Conservation (phyloP, 257 asterid genomes). For the Petrea volubilis region DNA sequence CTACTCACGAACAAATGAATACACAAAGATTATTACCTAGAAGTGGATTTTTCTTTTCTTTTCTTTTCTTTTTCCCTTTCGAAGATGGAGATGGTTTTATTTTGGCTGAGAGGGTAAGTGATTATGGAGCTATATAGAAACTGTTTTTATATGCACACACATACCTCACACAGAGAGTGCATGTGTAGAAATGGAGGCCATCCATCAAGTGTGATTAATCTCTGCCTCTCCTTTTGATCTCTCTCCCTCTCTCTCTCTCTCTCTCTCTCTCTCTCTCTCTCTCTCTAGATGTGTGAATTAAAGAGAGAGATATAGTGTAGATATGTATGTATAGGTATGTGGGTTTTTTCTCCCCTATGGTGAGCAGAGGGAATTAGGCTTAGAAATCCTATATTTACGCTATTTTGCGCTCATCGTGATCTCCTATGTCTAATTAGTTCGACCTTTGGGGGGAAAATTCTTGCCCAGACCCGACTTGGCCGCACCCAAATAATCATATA, state of each 20-base stretch:
- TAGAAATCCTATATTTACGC: conserved; percentile 19
- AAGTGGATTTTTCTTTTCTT: not conserved
- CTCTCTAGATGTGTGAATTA: not conserved
- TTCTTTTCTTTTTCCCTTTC: conserved; percentile 3
- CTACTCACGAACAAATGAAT: not conserved
- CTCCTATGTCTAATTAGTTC: conserved; percentile 1
- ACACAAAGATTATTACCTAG: not conserved
- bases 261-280: conserved; percentile 12
- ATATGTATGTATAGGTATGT: not conserved
- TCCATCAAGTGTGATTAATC: conserved; percentile 6
- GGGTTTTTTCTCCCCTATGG: too few relatives aligned
- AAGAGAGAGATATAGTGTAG: not conserved
- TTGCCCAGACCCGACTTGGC: too few relatives aligned
- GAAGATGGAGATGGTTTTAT: not conserved
- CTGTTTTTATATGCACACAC: not conserved
- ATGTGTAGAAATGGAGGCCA: conserved; percentile 21
- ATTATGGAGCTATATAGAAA: conserved; percentile 4
- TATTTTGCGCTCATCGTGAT: conserved; percentile 7
- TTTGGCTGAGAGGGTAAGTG: conserved; percentile 22
- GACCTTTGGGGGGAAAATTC: not conserved
- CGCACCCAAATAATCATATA: too few relatives aligned
- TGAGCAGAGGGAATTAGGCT: not conserved
- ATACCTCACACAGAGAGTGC: conserved; percentile 15
- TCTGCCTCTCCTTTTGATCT: conserved; percentile 23
- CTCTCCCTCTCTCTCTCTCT: too few relatives aligned